Evolutionary conservation across 2,329 filamentous ascomycete species (phyloP).

Genomic region (Fusarium algeriense): DNA sequence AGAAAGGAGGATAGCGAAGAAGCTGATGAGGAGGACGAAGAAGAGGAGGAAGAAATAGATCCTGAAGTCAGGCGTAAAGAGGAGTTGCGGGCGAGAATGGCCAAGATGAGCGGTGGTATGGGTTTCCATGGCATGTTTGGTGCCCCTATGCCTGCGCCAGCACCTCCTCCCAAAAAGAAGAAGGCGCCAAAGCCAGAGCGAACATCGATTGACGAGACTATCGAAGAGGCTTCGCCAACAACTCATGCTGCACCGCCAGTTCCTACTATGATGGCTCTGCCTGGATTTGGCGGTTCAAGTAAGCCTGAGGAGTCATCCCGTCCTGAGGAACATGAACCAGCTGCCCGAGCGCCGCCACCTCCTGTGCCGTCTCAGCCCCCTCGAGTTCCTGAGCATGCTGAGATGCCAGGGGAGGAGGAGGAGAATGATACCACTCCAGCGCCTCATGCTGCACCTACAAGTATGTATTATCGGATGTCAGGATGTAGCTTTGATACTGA

Average conservation of each 20-base stretch:
- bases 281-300: conserved; percentile 75
- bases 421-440: conserved; percentile 54
- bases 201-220: conserved; percentile 57
- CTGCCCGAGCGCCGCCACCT: conserved; percentile 47
- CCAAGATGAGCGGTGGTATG: conserved; percentile 98
- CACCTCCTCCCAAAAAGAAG: conserved; percentile 65
- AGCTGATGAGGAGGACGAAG: conserved; percentile 75
- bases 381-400: conserved; percentile 36
- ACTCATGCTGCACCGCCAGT: conserved; percentile 64
- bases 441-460: conserved; percentile 39
- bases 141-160: conserved; percentile 74
- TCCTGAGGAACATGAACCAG: conserved; percentile 50
- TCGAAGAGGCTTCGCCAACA: conserved; percentile 59
- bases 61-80: conserved; percentile 87
- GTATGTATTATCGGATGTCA: conserved; percentile 33
- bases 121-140: conserved; percentile 96
- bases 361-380: conserved; percentile 47
- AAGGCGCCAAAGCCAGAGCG: conserved; percentile 61
- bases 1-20: conserved; percentile 67
- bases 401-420: conserved; percentile 49
- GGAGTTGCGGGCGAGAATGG: conserved; percentile 94
- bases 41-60: conserved; percentile 87
- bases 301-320: conserved; percentile 60
- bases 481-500: conserved; percentile 38
- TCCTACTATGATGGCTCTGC: conserved; percentile 73